Percentiles rank a stretch among this genome's conserved stretches.
Evolutionary conservation across 257 asterid genomes (phyloP).

Genomic region (Voacanga thouarsii): DNA sequence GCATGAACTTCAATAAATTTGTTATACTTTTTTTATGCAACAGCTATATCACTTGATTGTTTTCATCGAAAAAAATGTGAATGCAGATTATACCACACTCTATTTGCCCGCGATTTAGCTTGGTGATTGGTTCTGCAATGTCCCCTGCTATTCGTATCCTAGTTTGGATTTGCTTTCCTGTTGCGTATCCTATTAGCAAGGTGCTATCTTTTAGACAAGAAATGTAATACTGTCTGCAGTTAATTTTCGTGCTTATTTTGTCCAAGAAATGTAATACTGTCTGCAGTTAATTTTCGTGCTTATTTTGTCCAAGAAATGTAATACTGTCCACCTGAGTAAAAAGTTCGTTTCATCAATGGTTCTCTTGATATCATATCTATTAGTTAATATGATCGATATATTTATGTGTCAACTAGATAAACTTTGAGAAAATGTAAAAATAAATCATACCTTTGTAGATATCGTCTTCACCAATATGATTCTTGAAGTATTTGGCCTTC

Average conservation of each 20-base stretch:
- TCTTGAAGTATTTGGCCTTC: too few species aligned
- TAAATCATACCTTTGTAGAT: too few species aligned
- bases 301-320: not conserved
- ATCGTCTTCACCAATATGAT: too few species aligned
- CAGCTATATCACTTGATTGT: not conserved
- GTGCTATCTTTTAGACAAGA: slow-evolving; percentile 16
- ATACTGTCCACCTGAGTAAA: not conserved
- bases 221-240: not conserved
- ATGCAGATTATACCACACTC: slow-evolving; percentile 41
- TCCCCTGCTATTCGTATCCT: slow-evolving; percentile 51
- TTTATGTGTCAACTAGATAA: too few species aligned
- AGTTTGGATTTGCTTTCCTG: slow-evolving; percentile 54
- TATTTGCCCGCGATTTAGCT: slow-evolving; percentile 55
- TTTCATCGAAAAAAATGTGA: not conserved
- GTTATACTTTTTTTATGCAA: not conserved
- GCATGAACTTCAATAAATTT: not conserved
- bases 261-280: not conserved
- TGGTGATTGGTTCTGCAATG: slow-evolving; percentile 64
- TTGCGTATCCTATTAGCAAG: slow-evolving; percentile 78
- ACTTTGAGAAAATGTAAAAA: too few species aligned
- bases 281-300: not conserved
- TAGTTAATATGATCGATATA: too few species aligned
- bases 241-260: not conserved
- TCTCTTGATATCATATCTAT: not conserved
- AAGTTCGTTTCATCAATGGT: not conserved